These are phyloP conservation scores for Zygosaccharomyces sapae DNA, from an alignment of 1,139 yeast genomes.

Conservation along the genomic window DNA sequence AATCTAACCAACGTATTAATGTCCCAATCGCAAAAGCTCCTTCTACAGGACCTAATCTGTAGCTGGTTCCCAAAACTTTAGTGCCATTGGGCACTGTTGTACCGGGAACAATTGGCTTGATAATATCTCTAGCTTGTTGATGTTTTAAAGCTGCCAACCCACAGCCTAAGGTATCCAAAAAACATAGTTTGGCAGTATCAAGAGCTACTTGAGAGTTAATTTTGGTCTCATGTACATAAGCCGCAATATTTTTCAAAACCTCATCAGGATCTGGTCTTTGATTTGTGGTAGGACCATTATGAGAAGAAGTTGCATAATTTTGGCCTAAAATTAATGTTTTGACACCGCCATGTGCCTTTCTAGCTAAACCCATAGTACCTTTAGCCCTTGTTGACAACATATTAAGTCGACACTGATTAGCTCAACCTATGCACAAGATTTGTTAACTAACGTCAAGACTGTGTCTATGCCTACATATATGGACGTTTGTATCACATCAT, in stretches of 20 bases:
- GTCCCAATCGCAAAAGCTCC: constrained; percentile 58
- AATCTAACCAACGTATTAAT: constrained; percentile 55
- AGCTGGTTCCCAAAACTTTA: constrained; percentile 49
- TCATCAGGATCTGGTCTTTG: constrained; percentile 47
- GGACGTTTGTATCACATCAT: too few relatives aligned
- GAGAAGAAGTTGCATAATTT: background rate
- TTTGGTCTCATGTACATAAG: constrained; percentile 47
- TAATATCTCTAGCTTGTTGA: constrained; percentile 45
- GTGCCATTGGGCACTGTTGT: constrained; percentile 52
- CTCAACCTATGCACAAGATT: too few relatives aligned
- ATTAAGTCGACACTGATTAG: too few relatives aligned
- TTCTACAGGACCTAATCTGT: constrained; percentile 50
- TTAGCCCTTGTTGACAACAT: background rate
- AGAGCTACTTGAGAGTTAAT: constrained; percentile 46
- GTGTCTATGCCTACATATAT: too few relatives aligned
- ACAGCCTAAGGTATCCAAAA: constrained; percentile 55
- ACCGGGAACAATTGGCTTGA: constrained; percentile 55
- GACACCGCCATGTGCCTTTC: background rate
- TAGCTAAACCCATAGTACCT: background rate
- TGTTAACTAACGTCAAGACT: too few relatives aligned
- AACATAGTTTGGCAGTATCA: constrained; percentile 52
- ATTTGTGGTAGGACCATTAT: constrained; percentile 10
- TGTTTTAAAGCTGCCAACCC: constrained; percentile 58
- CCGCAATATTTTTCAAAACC: constrained; percentile 48
- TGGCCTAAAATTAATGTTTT: background rate